Evolutionary conservation across 257 asterid genomes (phyloP).

Genomic region (Solanum arcanum): DNA sequence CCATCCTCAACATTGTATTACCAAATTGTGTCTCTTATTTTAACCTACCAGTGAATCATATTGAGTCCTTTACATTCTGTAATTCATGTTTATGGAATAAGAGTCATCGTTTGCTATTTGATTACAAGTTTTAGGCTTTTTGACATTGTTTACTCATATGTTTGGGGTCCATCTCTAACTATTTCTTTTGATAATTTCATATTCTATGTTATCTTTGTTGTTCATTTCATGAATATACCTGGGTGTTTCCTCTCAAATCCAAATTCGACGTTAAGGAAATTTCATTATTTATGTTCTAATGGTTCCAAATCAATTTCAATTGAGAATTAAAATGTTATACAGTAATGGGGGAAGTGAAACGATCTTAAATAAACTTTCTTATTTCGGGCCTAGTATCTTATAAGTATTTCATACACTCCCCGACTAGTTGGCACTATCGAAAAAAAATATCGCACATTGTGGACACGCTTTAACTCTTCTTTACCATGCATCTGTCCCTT

Average conservation of each 20-base stretch:
- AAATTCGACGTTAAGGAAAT: background rate
- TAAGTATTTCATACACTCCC: background rate
- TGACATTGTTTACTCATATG: too few species aligned
- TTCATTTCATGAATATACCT: background rate
- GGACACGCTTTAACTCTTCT: background rate
- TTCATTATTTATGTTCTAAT: background rate
- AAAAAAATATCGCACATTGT: too few species aligned
- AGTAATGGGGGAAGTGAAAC: background rate
- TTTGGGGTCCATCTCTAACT: background rate
- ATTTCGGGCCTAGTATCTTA: background rate
- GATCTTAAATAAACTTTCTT: background rate
- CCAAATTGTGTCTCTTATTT: background rate
- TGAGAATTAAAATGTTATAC: background rate
- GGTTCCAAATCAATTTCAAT: background rate
- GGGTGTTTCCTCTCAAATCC: background rate
- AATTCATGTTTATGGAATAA: too few species aligned
- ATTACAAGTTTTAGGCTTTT: background rate
- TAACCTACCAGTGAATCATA: too few species aligned
- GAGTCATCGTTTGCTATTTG: background rate
- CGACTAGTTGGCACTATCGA: background rate
- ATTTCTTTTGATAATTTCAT: background rate
- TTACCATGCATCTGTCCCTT: background rate
- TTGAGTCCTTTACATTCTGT: too few species aligned
- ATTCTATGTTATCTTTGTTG: background rate
- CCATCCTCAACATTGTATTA: too few species aligned